phyloP scores from a whole-genome alignment of 1,284 basidiomycete species.

The Bjerkandera adusta region DNA sequence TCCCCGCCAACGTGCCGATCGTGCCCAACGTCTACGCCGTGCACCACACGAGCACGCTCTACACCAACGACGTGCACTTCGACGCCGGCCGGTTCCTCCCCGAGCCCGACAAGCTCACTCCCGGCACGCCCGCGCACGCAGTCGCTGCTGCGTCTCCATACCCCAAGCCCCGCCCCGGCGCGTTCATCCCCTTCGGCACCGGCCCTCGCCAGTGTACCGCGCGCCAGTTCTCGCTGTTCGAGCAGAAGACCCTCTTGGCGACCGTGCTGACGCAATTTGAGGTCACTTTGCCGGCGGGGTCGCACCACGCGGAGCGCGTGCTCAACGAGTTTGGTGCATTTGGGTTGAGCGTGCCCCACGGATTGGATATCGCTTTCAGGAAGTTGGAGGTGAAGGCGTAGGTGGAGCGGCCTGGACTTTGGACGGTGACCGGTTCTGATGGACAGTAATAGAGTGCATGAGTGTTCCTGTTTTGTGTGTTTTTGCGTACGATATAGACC shows the following conservation, averaged over 20 bases:
- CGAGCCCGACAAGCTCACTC: too few relatives aligned
- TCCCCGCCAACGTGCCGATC: slow-evolving; percentile 1
- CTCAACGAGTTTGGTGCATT: slow-evolving; percentile 4
- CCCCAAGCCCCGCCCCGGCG: neutral
- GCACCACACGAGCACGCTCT: neutral
- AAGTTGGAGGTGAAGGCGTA: neutral
- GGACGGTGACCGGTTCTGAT: too few relatives aligned
- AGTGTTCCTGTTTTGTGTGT: too few relatives aligned
- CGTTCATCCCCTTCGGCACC: slow-evolving; percentile 4
- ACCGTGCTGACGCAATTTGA: neutral
- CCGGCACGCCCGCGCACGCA: too few relatives aligned
- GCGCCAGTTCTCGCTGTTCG: slow-evolving; percentile 3
- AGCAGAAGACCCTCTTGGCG: slow-evolving; percentile 2
- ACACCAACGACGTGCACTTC: neutral
- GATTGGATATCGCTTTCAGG: neutral
- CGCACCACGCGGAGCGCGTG: neutral
- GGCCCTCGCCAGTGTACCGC: slow-evolving; percentile 6
- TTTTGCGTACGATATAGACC: too few relatives aligned
- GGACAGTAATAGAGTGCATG: too few relatives aligned
- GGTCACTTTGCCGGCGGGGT: neutral
- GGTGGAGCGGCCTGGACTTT: too few relatives aligned
- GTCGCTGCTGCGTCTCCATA: neutral
- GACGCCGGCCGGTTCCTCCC: neutral
- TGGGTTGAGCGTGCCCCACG: slow-evolving; percentile 1
- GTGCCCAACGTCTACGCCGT: slow-evolving; percentile 7